Evolutionary conservation across 169 alveolate genomes (phyloP).

Genomic region (Cryptosporidium ubiquitum): DNA sequence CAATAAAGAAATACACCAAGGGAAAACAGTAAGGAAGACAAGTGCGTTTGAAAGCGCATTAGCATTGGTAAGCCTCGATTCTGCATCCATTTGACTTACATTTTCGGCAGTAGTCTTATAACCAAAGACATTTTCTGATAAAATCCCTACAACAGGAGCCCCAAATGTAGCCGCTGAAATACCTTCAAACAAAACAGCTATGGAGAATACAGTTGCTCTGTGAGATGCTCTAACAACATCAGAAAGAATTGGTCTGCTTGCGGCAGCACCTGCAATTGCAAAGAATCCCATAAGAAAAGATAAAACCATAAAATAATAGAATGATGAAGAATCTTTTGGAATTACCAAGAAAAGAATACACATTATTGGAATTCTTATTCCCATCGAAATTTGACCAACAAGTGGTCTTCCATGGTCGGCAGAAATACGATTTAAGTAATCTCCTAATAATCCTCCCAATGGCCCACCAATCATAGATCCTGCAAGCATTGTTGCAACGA

Average conservation of each 20-base stretch:
- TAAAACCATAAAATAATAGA: constrained; percentile 73
- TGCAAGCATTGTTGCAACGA: constrained; percentile 84
- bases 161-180: constrained; percentile 87
- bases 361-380: constrained; percentile 80
- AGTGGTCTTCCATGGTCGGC: constrained; percentile 88
- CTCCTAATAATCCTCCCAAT: constrained; percentile 88
- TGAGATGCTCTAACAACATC: constrained; percentile 90
- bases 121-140: constrained; percentile 88
- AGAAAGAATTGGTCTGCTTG: constrained; percentile 89
- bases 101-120: constrained; percentile 82
- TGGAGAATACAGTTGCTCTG: constrained; percentile 88
- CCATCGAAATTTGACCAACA: constrained; percentile 84
- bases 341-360: constrained; percentile 80
- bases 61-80: constrained; percentile 83
- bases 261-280: constrained; percentile 91
- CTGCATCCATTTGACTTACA: constrained; percentile 84
- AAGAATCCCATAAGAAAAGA: constrained; percentile 86
- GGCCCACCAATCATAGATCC: constrained; percentile 91
- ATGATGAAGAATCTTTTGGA: constrained; percentile 76
- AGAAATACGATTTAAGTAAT: constrained; percentile 82
- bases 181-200: constrained; percentile 89
- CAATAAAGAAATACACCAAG: constrained; percentile 85
- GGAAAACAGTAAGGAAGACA: constrained; percentile 82
- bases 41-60: constrained; percentile 86
- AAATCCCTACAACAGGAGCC: constrained; percentile 88